phyloP scores from a whole-genome alignment of 2,329 filamentous ascomycete genomes.

The Aspergillus thermomutatus region DNA sequence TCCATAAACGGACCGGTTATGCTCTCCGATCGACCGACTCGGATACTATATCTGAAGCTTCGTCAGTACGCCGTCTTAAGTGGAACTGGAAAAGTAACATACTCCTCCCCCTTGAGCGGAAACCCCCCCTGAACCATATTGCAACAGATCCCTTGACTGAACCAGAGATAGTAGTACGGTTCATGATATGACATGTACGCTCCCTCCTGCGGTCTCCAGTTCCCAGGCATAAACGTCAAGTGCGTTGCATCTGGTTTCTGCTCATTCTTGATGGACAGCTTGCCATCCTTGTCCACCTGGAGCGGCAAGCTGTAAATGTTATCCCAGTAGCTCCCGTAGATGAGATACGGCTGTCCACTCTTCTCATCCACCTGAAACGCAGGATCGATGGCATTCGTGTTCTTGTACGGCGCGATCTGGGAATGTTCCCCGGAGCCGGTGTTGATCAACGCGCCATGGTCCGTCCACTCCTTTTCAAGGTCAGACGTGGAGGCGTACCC shows the following conservation, averaged over 20 bases:
- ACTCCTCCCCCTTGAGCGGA: conserved; percentile 24
- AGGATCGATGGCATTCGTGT: conserved; percentile 30
- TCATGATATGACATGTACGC: conserved; percentile 28
- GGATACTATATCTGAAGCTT: conserved; percentile 20
- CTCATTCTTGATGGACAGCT: conserved; percentile 20
- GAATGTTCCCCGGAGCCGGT: conserved; percentile 21
- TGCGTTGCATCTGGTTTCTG: conserved; percentile 20
- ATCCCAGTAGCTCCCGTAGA: conserved; percentile 30
- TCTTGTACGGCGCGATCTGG: conserved; percentile 20
- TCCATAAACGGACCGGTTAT: conserved; percentile 30
- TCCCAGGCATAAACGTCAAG: conserved; percentile 16
- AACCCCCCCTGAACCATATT: conserved; percentile 16
- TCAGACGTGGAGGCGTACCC: conserved; percentile 26
- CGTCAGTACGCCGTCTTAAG: neutral
- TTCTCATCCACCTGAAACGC: conserved; percentile 22
- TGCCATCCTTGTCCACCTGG: conserved; percentile 13
- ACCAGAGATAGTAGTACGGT: conserved; percentile 34
- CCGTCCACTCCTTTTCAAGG: conserved; percentile 23
- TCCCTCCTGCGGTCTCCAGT: conserved; percentile 25
- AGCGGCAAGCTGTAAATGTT: conserved; percentile 30
- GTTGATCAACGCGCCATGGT: conserved; percentile 28
- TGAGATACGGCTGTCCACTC: conserved; percentile 23
- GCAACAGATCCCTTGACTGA: conserved; percentile 32
- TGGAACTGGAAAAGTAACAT: neutral
- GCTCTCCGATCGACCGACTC: conserved; percentile 27